Evolutionary conservation across 495 filamentous ascomycete genomes (phyloP).

Genomic region (Penicillium roqueforti): DNA sequence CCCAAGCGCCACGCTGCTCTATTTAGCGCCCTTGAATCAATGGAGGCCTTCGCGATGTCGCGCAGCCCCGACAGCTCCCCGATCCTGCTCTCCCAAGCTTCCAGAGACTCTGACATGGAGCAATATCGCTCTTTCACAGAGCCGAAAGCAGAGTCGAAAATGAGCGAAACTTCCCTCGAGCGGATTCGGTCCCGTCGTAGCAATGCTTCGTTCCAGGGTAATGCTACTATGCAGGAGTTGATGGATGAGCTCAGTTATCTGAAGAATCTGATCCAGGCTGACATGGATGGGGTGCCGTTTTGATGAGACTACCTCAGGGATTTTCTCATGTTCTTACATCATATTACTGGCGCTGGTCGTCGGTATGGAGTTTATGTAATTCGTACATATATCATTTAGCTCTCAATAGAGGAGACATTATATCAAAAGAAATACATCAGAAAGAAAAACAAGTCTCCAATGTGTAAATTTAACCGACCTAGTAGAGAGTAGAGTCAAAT

Average conservation of each 20-base stretch:
- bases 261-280: conserved; percentile 46
- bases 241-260: conserved; percentile 52
- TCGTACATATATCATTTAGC: conserved; percentile 9
- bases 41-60: conserved; percentile 29
- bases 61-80: conserved; percentile 26
- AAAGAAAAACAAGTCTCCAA: not conserved
- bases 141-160: not conserved
- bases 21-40: conserved; percentile 33
- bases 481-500: not conserved
- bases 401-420: not conserved
- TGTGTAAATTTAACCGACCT: not conserved
- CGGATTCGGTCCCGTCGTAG: conserved; percentile 19
- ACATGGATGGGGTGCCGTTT: conserved; percentile 28
- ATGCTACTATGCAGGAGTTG: conserved; percentile 45
- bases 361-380: not conserved
- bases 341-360: conserved; percentile 7
- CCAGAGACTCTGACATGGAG: conserved; percentile 9
- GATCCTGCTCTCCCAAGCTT: conserved; percentile 23
- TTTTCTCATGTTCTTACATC: not conserved
- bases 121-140: not conserved
- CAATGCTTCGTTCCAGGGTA: conserved; percentile 22
- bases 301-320: not conserved
- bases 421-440: not conserved
- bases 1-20: conserved; percentile 47
- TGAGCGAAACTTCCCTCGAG: conserved; percentile 8